Conservation (phyloP, 306 rosid species). For the Neltuma alba region DNA sequence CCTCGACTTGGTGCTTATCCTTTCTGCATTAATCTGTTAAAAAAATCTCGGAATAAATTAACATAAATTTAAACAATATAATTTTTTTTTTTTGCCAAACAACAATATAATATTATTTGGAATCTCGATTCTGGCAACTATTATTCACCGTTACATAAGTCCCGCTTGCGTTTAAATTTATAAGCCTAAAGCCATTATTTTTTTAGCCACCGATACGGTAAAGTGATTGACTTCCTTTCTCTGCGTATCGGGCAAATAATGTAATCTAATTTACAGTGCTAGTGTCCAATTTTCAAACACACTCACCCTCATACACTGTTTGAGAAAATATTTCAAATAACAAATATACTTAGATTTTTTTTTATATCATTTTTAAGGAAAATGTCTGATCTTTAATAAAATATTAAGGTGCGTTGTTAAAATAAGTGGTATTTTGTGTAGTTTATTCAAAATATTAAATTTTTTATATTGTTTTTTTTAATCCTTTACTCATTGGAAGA, state of each 20-base stretch:
- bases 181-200: too few relatives aligned
- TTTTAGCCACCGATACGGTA: too few relatives aligned
- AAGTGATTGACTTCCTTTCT: neutral
- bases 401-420: neutral
- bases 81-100: too few relatives aligned
- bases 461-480: too few relatives aligned
- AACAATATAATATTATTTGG: too few relatives aligned
- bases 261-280: too few relatives aligned
- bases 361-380: neutral
- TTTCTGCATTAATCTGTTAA: neutral
- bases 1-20: neutral
- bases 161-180: neutral
- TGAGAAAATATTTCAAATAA: neutral
- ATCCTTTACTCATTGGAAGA: too few relatives aligned
- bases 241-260: too few relatives aligned
- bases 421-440: neutral
- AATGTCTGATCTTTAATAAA: too few relatives aligned
- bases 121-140: neutral
- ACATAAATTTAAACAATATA: neutral
- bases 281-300: neutral
- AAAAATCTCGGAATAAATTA: neutral
- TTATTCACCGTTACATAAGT: neutral
- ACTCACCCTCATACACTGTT: neutral
- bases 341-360: too few relatives aligned
- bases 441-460: too few relatives aligned